Evolutionary conservation across 1,284 basidiomycete species (phyloP).

Genomic region (Leucoagaricus sp.): DNA sequence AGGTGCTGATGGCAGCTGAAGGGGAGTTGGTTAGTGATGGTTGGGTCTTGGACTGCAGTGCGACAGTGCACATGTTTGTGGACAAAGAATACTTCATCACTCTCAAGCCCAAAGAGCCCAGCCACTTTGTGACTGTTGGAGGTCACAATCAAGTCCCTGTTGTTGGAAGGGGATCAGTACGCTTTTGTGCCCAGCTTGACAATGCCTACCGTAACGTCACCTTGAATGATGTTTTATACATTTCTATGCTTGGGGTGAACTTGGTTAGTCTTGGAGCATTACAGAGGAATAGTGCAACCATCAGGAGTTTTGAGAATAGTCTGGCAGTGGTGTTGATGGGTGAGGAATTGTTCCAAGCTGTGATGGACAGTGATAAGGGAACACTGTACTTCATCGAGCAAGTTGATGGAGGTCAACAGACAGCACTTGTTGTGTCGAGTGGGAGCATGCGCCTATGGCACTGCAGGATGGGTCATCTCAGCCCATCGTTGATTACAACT

Average conservation of each 20-base stretch:
- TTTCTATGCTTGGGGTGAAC: constrained; percentile 12
- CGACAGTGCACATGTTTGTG: background rate
- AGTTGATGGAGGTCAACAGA: background rate
- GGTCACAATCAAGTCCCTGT: constrained; percentile 11
- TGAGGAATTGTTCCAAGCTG: constrained; percentile 6
- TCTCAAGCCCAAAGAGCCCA: background rate
- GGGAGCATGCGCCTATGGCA: constrained; percentile 17
- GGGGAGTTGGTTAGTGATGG: background rate
- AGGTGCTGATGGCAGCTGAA: background rate
- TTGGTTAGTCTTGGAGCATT: constrained; percentile 17
- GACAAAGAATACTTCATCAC: background rate
- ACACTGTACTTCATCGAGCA: constrained; percentile 8
- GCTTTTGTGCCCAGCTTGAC: background rate
- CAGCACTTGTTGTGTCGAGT: constrained; percentile 3
- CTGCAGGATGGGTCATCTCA: constrained; percentile 15
- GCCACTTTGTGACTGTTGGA: constrained; percentile 13
- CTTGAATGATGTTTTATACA: constrained; percentile 5
- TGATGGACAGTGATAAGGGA: constrained; percentile 3
- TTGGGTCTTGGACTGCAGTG: background rate
- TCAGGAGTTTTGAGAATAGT: background rate
- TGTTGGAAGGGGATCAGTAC: constrained; percentile 8
- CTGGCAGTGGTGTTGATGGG: background rate
- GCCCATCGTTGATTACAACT: constrained; percentile 6
- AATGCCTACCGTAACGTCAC: background rate
- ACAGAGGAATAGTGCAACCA: background rate